Evolutionary conservation across 164 flowering plant species (phyloP), one percentile per base, ranked within the genome.

Genomic region (Piper longum): DNA sequence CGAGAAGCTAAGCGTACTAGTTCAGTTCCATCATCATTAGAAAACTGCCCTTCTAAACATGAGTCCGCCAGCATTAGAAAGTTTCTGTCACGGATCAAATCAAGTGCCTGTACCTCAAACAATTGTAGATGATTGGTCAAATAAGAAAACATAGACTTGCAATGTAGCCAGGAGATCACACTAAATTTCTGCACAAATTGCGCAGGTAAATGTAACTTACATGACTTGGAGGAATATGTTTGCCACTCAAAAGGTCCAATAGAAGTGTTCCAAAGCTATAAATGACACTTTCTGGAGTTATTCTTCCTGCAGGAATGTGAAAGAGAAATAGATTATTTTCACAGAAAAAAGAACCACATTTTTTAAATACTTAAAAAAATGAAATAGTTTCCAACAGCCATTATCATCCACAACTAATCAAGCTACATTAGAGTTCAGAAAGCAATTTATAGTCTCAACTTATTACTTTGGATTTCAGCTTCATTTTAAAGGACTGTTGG

Each of bases 171-270:
- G 19, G 36, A 26, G 36, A 26, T 26, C 36, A 26, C 36, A 26
- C 36, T 26, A n/a, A n/a, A n/a, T n/a, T n/a, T n/a, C n/a, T n/a
- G n/a, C n/a, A n/a, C n/a, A n/a, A n/a, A n/a, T n/a, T n/a, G n/a
- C n/a, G n/a, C n/a, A n/a, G n/a, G n/a, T n/a, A n/a, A n/a, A n/a
- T n/a, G n/a, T n/a, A 26, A 17, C n/a, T 16, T 13, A 16, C 19
- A 55, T 26, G 36, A 26, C 36, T 26, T 26, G 36, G 36, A 26
- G 36, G 36, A 26, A 26, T 26, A 26, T 26, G 96, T 65, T 92
- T 92, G 64, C 98, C 98, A 78, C 96, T 89, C 48, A 92, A 82
- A 73, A 92, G 93, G 68, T 92, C 98, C 63, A 92, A 87, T 78
- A 92, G 70, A 69, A 92, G 89, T 48, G 96, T 89, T 55, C 98